Percentiles rank a stretch among this genome's conserved stretches.
These are phyloP conservation scores for Paraphaeosphaeria minitans DNA, from an alignment of 2,329 filamentous ascomycete species.

Conservation along the genomic window DNA sequence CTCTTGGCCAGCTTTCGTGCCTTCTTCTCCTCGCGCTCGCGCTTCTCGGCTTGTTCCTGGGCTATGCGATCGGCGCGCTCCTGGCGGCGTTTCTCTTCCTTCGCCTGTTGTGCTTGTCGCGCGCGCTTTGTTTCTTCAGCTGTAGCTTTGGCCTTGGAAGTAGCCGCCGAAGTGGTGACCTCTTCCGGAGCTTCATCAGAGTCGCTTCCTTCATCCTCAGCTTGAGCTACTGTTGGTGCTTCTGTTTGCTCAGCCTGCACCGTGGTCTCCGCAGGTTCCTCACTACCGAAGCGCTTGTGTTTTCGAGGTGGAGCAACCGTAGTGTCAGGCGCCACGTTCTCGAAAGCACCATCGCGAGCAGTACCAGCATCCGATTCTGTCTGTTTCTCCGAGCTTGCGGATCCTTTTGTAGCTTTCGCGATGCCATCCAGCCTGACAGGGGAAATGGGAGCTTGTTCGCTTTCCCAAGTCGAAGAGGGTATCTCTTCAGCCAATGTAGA, in stretches of 20 bases:
- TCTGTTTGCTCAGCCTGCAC: constrained; percentile 19
- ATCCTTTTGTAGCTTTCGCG: background rate
- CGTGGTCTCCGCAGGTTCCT: constrained; percentile 31
- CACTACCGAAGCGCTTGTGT: constrained; percentile 44
- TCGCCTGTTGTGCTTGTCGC: constrained; percentile 33
- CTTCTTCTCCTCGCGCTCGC: constrained; percentile 35
- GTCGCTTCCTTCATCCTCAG: constrained; percentile 37
- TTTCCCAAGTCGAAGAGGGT: constrained; percentile 36
- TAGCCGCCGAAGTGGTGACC: constrained; percentile 39
- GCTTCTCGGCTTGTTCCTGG: constrained; percentile 41
- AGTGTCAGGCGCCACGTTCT: constrained; percentile 8
- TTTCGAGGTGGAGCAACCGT: constrained; percentile 24
- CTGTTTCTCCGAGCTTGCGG: background rate
- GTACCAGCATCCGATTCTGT: background rate
- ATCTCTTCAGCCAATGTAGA: constrained; percentile 27
- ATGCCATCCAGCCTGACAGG: constrained; percentile 16
- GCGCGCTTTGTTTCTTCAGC: constrained; percentile 39
- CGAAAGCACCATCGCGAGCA: background rate
- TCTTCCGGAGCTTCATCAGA: constrained; percentile 48
- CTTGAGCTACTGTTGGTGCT: constrained; percentile 18
- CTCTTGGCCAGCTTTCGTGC: constrained; percentile 33
- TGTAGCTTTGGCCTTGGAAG: constrained; percentile 32
- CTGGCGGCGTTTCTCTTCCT: constrained; percentile 32
- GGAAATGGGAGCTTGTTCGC: constrained; percentile 26
- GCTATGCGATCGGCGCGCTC: constrained; percentile 39